Evolutionary conservation across 1,284 basidiomycete species (phyloP), one percentile per base, ranked within the genome.

Genomic region (Apiotrichum domesticum): DNA sequence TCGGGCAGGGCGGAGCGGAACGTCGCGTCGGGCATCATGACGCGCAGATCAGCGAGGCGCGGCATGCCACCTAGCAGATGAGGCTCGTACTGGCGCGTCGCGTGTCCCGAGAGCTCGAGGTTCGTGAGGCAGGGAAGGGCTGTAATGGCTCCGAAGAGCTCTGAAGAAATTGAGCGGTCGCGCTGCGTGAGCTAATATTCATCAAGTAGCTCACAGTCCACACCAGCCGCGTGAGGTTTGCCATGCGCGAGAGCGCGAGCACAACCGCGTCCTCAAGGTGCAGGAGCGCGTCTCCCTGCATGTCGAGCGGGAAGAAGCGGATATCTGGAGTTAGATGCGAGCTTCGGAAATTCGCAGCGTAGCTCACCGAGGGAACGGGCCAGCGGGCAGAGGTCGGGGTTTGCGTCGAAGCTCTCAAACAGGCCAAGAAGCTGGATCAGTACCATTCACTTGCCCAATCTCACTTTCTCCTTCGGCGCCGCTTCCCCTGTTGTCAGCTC

Each of bases 101-200:
- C 69, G 54, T 73, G 73, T 8, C 75, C 75, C 1, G 74, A 71
- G 3, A 77, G 61, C 59, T 76, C 75, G 3, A 77, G 62, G 1
- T 64, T 62, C 0, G 57, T 57, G 0, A 77, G 61, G 6, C 61
- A 44, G 0, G 56, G 61, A 1, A 73, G 59, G 2, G 50, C n/a
- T 0, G 66, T 59, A 42, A 77, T 65, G 8, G 45, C 61, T 15
- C 63, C 61, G 11, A 75, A 56, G n/a, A 76, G 51, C 4, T 63
- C 46, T 0, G 68, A 63, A 14, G 65, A 69, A 4, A 76, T 52
- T 2, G 70, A 72, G 41, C 66, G 66, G 59, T 77, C 74, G 10
- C 75, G 63, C 74, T 75, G 57, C 4, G 1, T n/a, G 34, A 40
- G 37, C 37, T 39, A 13, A 13, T 39, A 7, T 7, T 7, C 37